These are phyloP conservation scores for Globisporangium rhizosaccharum DNA, from an alignment of 352 stramenopile species.

Conservation along the genomic window DNA sequence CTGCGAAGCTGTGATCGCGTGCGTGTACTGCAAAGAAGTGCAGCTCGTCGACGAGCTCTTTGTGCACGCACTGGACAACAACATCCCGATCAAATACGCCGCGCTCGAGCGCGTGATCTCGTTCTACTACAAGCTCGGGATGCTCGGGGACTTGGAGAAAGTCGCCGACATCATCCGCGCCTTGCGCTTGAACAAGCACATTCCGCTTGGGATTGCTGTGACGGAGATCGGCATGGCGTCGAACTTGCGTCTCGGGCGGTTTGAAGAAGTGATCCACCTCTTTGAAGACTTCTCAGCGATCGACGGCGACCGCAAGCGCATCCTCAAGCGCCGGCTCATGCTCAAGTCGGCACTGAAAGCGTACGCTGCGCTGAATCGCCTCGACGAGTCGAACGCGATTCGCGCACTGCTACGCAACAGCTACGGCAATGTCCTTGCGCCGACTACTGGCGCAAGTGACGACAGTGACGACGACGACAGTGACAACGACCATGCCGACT, in stretches of 20 bases:
- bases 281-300: conserved; percentile 70
- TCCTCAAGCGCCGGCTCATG: conserved; percentile 52
- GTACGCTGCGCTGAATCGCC: conserved; percentile 42
- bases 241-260: conserved; percentile 49
- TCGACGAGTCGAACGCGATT: conserved; percentile 64
- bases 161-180: conserved; percentile 60
- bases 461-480: conserved; percentile 18
- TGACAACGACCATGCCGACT: conserved; percentile 15
- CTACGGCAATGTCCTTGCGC: conserved; percentile 22
- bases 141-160: conserved; percentile 52
- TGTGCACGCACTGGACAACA: conserved; percentile 49
- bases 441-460: conserved; percentile 1
- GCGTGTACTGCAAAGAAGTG: conserved; percentile 37
- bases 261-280: conserved; percentile 56
- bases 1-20: conserved; percentile 58
- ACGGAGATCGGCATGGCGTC: conserved; percentile 73
- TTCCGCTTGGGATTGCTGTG: conserved; percentile 61
- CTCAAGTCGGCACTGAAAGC: conserved; percentile 48
- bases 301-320: conserved; percentile 56
- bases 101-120: conserved; percentile 66
- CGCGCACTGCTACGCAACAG: conserved; percentile 34
- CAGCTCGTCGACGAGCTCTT: conserved; percentile 59
- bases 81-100: conserved; percentile 72
- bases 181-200: conserved; percentile 68
- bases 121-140: conserved; percentile 62